phyloP scores from a whole-genome alignment of 306 rosid species.

The Dryas drummondii region DNA sequence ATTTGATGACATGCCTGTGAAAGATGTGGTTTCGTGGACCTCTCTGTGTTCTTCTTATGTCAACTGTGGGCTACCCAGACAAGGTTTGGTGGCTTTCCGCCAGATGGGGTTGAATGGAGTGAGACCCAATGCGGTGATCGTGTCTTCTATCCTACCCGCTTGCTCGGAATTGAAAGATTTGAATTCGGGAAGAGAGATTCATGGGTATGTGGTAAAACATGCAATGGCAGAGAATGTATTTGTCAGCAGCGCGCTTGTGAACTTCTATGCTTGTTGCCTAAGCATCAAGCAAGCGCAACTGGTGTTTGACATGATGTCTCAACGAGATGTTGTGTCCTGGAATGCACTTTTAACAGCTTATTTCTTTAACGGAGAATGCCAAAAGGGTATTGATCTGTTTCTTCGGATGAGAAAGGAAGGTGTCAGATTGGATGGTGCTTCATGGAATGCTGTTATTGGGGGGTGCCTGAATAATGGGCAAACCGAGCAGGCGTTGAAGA shows the following conservation, averaged over 20 bases:
- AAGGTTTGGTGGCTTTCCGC: not conserved
- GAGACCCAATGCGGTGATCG: constrained; percentile 13
- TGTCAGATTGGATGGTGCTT: constrained; percentile 38
- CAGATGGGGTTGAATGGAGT: constrained; percentile 14
- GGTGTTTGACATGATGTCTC: constrained; percentile 47
- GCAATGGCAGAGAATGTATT: constrained; percentile 11
- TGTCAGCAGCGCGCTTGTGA: constrained; percentile 6
- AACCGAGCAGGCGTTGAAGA: constrained; percentile 39
- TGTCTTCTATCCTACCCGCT: constrained; percentile 7
- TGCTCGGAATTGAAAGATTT: constrained; percentile 6
- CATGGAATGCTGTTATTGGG: constrained; percentile 59
- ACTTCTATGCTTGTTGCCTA: not conserved
- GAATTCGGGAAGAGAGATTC: constrained; percentile 15
- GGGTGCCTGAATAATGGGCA: constrained; percentile 53
- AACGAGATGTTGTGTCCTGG: constrained; percentile 53
- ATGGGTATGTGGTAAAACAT: constrained; percentile 7
- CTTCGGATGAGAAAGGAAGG: constrained; percentile 38
- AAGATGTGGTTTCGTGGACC: constrained; percentile 16
- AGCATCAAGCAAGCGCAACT: constrained; percentile 30
- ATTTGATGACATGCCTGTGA: not conserved
- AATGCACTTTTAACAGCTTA: constrained; percentile 49
- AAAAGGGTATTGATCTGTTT: constrained; percentile 45
- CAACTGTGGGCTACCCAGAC: not conserved
- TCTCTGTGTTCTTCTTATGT: constrained; percentile 2
- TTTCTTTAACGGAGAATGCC: constrained; percentile 42